Conservation (phyloP, 495 filamentous ascomycete species). For the Penicillium dipodomyicola region DNA sequence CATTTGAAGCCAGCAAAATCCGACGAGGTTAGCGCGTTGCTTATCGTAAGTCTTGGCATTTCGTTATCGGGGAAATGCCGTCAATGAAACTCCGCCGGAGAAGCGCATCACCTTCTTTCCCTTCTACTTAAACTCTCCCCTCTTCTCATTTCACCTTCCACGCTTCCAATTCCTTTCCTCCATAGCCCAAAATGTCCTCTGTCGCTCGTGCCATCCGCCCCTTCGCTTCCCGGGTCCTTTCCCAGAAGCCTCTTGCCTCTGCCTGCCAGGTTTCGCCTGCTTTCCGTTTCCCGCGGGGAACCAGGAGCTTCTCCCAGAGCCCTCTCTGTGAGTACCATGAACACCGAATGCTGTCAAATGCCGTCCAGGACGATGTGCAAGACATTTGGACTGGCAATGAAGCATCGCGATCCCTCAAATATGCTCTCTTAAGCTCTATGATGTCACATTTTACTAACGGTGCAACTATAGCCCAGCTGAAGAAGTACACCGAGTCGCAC, state of each 20-base stretch:
- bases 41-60: constrained; percentile 36
- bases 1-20: constrained; percentile 26
- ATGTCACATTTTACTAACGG: constrained; percentile 24
- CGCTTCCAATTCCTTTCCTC: constrained; percentile 19
- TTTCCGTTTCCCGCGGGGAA: constrained; percentile 53
- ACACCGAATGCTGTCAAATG: constrained; percentile 12
- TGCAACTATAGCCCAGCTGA: constrained; percentile 48
- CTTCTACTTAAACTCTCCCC: constrained; percentile 30
- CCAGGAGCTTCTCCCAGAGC: constrained; percentile 49
- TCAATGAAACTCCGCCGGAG: constrained; percentile 26
- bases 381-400: background rate
- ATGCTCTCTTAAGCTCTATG: constrained; percentile 9
- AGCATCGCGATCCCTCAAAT: background rate
- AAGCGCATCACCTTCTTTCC: constrained; percentile 25
- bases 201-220: constrained; percentile 42
- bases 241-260: constrained; percentile 43
- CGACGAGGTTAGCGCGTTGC: constrained; percentile 24
- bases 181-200: constrained; percentile 37
- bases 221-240: constrained; percentile 42
- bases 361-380: background rate
- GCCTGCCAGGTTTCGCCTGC: constrained; percentile 40
- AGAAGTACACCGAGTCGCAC: constrained; percentile 95
- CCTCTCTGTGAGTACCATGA: constrained; percentile 39
- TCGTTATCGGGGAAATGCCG: constrained; percentile 21
- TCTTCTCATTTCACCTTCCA: constrained; percentile 24